phyloP scores from a whole-genome alignment of 345 rosid genomes.

The Pseudoturritis turrita region DNA sequence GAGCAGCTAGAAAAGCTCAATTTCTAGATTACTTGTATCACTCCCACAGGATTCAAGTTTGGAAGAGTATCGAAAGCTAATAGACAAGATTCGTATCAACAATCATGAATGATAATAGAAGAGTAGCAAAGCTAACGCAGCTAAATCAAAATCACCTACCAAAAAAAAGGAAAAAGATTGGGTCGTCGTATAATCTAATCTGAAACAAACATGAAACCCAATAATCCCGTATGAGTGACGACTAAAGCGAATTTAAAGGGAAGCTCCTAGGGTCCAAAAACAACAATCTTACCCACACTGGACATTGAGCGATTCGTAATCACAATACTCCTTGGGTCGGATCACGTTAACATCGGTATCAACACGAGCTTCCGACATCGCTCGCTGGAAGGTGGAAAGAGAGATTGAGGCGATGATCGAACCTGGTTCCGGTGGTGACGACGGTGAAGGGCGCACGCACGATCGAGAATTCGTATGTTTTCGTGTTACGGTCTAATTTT shows the following conservation, averaged over 20 bases:
- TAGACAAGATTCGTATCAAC: not conserved
- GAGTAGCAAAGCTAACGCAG: too few species aligned
- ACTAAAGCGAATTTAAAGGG: too few species aligned
- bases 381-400: slow-evolving; percentile 15
- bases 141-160: too few species aligned
- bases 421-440: not conserved
- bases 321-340: slow-evolving; percentile 96
- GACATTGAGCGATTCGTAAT: slow-evolving; percentile 75
- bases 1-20: too few species aligned
- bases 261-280: not conserved
- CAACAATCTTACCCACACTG: slow-evolving; percentile 79
- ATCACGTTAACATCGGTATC: slow-evolving; percentile 78
- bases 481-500: too few species aligned
- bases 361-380: slow-evolving; percentile 91
- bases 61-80: not conserved
- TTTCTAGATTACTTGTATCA: not conserved
- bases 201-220: not conserved
- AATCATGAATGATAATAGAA: not conserved
- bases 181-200: not conserved
- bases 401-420: slow-evolving; percentile 14
- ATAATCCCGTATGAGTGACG: too few species aligned
- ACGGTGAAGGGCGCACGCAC: too few species aligned
- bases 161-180: not conserved
- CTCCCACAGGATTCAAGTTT: not conserved
- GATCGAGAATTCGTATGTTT: too few species aligned